A percentile compares a stretch with the other conserved stretches of the same genome.
Evolutionary conservation across 108 stramenopile species (phyloP).

Genomic region (Skeletonema costatum): DNA sequence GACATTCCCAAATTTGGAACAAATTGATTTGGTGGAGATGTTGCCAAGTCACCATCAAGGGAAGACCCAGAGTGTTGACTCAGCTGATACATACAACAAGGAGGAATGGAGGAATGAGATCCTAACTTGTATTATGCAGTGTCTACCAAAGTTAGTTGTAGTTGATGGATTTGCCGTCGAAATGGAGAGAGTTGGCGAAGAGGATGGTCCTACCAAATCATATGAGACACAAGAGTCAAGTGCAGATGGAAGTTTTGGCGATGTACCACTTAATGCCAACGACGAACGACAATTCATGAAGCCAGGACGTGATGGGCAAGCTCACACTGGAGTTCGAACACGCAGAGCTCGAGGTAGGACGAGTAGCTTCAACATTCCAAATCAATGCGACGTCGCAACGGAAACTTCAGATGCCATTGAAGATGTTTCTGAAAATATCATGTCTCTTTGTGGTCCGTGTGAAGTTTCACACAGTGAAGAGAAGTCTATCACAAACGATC

Average conservation of each 20-base stretch:
- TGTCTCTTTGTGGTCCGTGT: background rate
- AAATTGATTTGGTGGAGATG: conserved; percentile 49
- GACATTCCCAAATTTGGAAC: conserved; percentile 39
- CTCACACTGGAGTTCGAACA: background rate
- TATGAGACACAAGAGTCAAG: conserved; percentile 1
- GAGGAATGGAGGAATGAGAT: conserved; percentile 38
- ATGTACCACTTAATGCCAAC: background rate
- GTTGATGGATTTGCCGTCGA: conserved; percentile 48
- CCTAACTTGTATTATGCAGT: conserved; percentile 26
- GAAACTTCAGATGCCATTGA: conserved; percentile 14
- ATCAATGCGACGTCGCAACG: conserved; percentile 5
- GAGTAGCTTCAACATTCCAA: background rate
- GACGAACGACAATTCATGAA: background rate
- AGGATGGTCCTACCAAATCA: background rate
- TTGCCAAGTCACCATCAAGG: conserved; percentile 2
- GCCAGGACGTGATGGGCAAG: background rate
- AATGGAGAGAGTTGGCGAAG: background rate
- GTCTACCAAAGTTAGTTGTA: conserved; percentile 28
- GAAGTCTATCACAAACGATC: background rate
- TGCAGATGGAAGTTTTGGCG: background rate
- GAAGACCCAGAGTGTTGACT: background rate
- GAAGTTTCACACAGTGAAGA: background rate
- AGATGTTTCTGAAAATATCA: conserved; percentile 31
- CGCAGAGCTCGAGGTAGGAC: background rate
- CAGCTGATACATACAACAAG: background rate